Percentiles rank a stretch among this genome's conserved stretches.
Conservation (phyloP, 805 yeast genomes). For the Danielozyma ontarioensis region DNA sequence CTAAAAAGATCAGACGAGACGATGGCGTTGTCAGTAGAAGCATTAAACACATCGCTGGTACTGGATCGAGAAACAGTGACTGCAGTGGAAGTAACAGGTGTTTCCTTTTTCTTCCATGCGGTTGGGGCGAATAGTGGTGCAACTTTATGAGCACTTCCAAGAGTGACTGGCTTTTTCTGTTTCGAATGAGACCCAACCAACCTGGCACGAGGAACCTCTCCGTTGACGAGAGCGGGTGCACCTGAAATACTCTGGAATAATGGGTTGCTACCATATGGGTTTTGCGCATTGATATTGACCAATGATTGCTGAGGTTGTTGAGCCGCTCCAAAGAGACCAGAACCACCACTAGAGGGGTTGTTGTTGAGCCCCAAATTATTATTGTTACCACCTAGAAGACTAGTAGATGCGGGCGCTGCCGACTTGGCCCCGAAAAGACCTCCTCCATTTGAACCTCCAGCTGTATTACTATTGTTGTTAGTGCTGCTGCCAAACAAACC, state of each 20-base stretch:
- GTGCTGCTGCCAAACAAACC: conserved; percentile 27
- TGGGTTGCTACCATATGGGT: conserved; percentile 80
- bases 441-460: conserved; percentile 7
- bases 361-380: conserved; percentile 12
- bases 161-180: conserved; percentile 54
- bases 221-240: conserved; percentile 5
- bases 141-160: conserved; percentile 52
- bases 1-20: conserved; percentile 67
- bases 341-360: conserved; percentile 10
- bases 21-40: conserved; percentile 61
- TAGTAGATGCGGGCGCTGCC: conserved; percentile 3
- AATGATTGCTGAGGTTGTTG: conserved; percentile 19
- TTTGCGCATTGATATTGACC: conserved; percentile 27
- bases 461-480: conserved; percentile 9
- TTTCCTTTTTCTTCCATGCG: conserved; percentile 11
- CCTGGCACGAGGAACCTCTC: conserved; percentile 21
- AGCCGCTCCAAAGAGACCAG: conserved; percentile 20
- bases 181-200: conserved; percentile 14
- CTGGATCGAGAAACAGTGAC: background rate
- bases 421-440: conserved; percentile 18
- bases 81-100: background rate
- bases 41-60: conserved; percentile 23
- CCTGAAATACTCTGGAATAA: conserved; percentile 48
- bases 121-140: conserved; percentile 45
- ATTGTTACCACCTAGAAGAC: conserved; percentile 10